Conservation (phyloP, 345 rosid species). For the Durio zibethinus region DNA sequence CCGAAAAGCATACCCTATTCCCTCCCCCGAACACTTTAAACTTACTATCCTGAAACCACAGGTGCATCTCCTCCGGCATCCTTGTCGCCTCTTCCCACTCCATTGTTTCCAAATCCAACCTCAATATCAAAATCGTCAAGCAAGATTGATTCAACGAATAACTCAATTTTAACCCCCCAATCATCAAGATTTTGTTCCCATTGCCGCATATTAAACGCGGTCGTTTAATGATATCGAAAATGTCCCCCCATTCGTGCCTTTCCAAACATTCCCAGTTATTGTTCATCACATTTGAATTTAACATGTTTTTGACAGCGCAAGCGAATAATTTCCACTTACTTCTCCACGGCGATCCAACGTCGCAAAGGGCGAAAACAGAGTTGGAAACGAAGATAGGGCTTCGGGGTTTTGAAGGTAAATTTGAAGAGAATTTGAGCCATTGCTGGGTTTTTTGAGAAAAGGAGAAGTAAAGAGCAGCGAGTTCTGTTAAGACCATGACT, state of each 20-base stretch:
- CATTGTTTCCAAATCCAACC: slow-evolving; percentile 71
- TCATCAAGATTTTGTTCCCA: slow-evolving; percentile 59
- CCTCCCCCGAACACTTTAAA: slow-evolving; percentile 92
- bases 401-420: too few species aligned
- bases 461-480: slow-evolving; percentile 64
- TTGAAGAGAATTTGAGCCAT: slow-evolving; percentile 19
- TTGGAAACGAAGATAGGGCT: too few species aligned
- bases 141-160: slow-evolving; percentile 70
- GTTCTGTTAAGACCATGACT: background rate
- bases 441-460: slow-evolving; percentile 29
- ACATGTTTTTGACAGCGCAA: slow-evolving; percentile 36
- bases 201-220: slow-evolving; percentile 68
- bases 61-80: slow-evolving; percentile 81
- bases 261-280: slow-evolving; percentile 71
- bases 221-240: slow-evolving; percentile 74
- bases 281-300: slow-evolving; percentile 38
- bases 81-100: slow-evolving; percentile 93
- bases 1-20: slow-evolving; percentile 72
- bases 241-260: slow-evolving; percentile 82
- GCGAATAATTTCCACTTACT: slow-evolving; percentile 81
- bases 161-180: slow-evolving; percentile 76
- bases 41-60: slow-evolving; percentile 68
- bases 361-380: slow-evolving; percentile 69
- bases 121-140: slow-evolving; percentile 70
- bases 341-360: slow-evolving; percentile 90